phyloP scores from a whole-genome alignment of 108 stramenopile species.

The Pseudonitzschia delicatissima region DNA sequence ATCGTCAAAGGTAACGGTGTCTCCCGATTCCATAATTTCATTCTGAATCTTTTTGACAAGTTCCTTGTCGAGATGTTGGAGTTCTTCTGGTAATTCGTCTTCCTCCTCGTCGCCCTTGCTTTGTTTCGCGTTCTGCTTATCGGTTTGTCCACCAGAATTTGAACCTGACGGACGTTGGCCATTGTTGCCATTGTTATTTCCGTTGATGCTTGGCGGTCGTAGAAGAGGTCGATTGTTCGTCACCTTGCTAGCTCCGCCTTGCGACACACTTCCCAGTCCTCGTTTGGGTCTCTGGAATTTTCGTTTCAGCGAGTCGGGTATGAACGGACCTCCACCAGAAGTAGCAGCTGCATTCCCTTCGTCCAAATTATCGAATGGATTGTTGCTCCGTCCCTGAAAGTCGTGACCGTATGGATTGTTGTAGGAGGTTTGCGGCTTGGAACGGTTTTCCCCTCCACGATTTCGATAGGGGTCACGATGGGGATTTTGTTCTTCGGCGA shows the following conservation, averaged over 20 bases:
- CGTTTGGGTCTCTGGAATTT: constrained; percentile 79
- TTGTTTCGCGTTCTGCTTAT: neutral
- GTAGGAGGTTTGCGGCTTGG: constrained; percentile 11
- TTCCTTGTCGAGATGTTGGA: constrained; percentile 82
- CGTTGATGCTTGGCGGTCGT: neutral
- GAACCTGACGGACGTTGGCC: neutral
- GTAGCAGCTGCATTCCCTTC: constrained; percentile 7
- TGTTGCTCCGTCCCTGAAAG: neutral
- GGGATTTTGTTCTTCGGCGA: constrained; percentile 16
- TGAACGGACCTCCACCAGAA: constrained; percentile 32
- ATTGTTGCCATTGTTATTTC: neutral
- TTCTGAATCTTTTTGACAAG: constrained; percentile 82
- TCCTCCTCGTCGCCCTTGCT: constrained; percentile 43
- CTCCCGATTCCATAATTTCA: constrained; percentile 76
- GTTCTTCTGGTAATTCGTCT: constrained; percentile 83
- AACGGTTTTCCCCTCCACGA: constrained; percentile 2
- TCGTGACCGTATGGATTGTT: constrained; percentile 15
- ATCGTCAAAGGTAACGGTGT: constrained; percentile 82
- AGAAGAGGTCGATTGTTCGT: neutral
- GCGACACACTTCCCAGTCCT: constrained; percentile 22
- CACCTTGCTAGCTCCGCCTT: neutral
- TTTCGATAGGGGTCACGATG: constrained; percentile 9
- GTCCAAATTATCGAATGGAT: neutral
- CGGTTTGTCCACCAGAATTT: neutral
- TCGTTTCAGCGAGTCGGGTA: constrained; percentile 72